Evolutionary conservation across 805 yeast species (phyloP), one percentile per base, ranked within the genome.

Genomic region (Kuraishia molischiana): DNA sequence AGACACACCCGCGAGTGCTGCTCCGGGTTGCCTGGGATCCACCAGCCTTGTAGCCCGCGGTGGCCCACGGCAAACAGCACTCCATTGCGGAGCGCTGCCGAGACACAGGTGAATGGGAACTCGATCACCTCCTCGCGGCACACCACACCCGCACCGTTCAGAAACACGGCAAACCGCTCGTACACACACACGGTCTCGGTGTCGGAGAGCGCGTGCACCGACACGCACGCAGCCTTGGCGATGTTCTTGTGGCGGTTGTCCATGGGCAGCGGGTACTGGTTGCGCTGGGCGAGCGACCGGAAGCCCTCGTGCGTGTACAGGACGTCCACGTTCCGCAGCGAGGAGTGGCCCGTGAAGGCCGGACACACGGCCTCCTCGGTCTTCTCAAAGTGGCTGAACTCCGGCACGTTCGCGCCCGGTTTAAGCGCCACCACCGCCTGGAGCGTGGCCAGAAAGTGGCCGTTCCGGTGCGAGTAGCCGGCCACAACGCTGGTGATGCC

Each of bases 321-420:
- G 17, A 28, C 31, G 17, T 28, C 6, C 6, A 9, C 17, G 17
- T 28, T 28, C 17, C 13, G 13, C 17, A 14, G 5, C 5, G 13
- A 6, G 5, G 17, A 11, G 17, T 8, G 6, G 17, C 31, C 31
- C 6, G 6, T 11, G 13, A 11, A 28, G 6, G 31, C 17, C 13
- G 31, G 17, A 14, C 31, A 28, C 6, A 14, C 8, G 8, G 17
- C 13, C 17, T 14, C 5, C 17, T 28, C 31, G 31, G 13, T 28
- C 17, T 11, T 28, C 31, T 28, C 31, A 28, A 28, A 28, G 17
- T 28, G 31, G 31, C 31, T 28, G 13, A 28, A 28, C 31, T 28
- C 31, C 17, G 31, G 31, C 6, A 14, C 31, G 5, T 9, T 28
- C 17, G 5, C 13, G 17, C 31, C 31, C 6, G 31, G 31, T 14